These are phyloP conservation scores for Kitagawia praeruptora DNA, from an alignment of 129 eudicot genomes.

Conservation along the genomic window DNA sequence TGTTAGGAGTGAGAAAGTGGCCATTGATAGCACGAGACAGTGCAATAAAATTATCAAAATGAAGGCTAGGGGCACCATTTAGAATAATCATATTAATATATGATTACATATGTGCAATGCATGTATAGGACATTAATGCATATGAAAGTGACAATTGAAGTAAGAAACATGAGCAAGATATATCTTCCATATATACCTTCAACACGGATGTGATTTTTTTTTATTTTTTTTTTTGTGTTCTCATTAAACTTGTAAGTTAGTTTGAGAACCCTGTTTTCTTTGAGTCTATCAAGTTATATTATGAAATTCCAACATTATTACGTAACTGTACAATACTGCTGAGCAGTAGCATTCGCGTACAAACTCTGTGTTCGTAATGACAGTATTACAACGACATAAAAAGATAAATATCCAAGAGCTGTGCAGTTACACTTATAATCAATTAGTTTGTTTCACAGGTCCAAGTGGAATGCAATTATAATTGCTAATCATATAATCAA, in stretches of 20 bases:
- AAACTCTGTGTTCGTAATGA: background rate
- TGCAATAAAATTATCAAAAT: background rate
- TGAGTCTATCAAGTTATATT: background rate
- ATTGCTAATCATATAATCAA: background rate
- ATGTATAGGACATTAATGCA: background rate
- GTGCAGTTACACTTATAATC: background rate
- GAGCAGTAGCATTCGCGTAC: background rate
- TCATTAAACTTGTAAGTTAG: background rate
- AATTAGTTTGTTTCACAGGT: background rate
- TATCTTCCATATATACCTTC: background rate
- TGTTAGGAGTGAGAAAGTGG: background rate
- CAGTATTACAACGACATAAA: background rate
- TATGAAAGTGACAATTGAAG: background rate
- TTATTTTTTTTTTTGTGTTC: background rate
- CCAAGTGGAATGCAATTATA: background rate
- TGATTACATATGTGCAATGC: background rate
- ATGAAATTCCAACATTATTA: background rate
- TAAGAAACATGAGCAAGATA: background rate
- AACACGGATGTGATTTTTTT: background rate
- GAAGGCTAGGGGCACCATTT: background rate
- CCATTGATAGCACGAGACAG: background rate
- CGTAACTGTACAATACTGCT: background rate
- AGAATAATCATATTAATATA: background rate
- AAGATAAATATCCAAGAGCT: background rate
- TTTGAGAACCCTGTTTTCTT: background rate